These are phyloP conservation scores for Drechslerella coelobrocha DNA, from an alignment of 2,329 filamentous ascomycete species.

Conservation along the genomic window DNA sequence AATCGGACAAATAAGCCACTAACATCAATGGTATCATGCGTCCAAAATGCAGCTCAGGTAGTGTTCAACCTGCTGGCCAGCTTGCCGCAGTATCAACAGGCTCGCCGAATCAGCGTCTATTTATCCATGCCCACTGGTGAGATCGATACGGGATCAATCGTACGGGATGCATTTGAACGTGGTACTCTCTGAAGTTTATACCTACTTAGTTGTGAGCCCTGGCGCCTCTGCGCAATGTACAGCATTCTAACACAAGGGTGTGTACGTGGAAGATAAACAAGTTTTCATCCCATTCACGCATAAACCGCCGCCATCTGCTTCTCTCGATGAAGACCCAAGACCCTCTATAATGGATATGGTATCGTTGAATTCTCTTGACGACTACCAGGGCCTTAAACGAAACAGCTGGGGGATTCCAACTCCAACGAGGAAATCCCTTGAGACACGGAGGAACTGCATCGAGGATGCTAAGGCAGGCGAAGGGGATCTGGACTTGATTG, in stretches of 20 bases:
- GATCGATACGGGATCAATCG: conserved; percentile 81
- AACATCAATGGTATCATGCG: background rate
- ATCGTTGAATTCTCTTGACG: conserved; percentile 72
- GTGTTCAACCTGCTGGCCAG: conserved; percentile 30
- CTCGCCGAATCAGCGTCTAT: conserved; percentile 81
- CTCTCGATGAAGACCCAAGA: conserved; percentile 18
- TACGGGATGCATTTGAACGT: conserved; percentile 73
- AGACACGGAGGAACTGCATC: conserved; percentile 67
- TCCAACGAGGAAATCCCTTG: conserved; percentile 70
- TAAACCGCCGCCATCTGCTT: conserved; percentile 48
- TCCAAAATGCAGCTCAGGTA: conserved; percentile 4
- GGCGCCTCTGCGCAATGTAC: too few relatives aligned
- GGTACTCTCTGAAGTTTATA: conserved; percentile 23
- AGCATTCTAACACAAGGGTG: too few relatives aligned
- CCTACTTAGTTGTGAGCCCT: too few relatives aligned
- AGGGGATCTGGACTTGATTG: conserved; percentile 76
- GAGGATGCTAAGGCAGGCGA: conserved; percentile 53
- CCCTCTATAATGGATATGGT: conserved; percentile 87
- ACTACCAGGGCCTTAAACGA: conserved; percentile 76
- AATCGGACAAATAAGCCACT: too few relatives aligned
- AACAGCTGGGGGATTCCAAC: conserved; percentile 98
- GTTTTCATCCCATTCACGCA: conserved; percentile 93
- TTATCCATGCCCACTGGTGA: conserved; percentile 91
- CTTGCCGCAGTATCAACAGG: conserved; percentile 69
- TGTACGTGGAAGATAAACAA: conserved; percentile 71